Base-by-base conservation (phyloP, 768 basidiomycete genomes). In the Trametes punicea region DNA sequence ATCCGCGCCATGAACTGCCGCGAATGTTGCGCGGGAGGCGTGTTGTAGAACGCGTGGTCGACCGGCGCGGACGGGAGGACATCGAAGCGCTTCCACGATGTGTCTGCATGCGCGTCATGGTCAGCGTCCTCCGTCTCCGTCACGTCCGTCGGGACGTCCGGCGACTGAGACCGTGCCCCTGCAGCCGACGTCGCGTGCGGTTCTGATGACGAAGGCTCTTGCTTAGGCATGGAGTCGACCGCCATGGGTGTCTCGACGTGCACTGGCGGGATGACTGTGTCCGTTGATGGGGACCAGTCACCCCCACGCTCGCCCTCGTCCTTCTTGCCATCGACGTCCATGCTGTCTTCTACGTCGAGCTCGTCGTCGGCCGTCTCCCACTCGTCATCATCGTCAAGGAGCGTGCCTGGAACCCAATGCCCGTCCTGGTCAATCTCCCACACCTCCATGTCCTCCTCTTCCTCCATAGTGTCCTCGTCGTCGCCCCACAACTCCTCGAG, bases 11-110 rank as follows among this genome's bases (percentile, higher is more conserved):
- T 74, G 71, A 94, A 98, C 13, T 76, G 64, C 65, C 87, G 90
- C 6, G 85, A 83, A 3, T 88, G 85, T 56, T 84, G 83, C 8
- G 80, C 74, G 20, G 83, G 78, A 2, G 80, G 60, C 16, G 83
- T 79, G 29, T 77, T 77, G 67, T 81, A 81, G 71, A 87, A 98
- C 2, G 90, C 87, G 63, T 98, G 94, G 65, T 97, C 95, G 44
- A 62, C 62, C 21, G 94, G 93, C 15, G 88, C 87, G 30, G 81
- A 78, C 29, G 90, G 70, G 23, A 93, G 73, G 39, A 96, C 73
- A 51, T 87, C 85, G 65, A 98, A 98, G n/a, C 84, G 82, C 61
- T 83, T 83, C 92, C 91, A 94, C n/a, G 75, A 73, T 3, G 71
- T 69, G 18, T 75, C 76, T 46, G 67, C 67, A 13, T 51, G 50